Conservation (phyloP, 2,329 filamentous ascomycete genomes). For the Curvularia sp. region DNA sequence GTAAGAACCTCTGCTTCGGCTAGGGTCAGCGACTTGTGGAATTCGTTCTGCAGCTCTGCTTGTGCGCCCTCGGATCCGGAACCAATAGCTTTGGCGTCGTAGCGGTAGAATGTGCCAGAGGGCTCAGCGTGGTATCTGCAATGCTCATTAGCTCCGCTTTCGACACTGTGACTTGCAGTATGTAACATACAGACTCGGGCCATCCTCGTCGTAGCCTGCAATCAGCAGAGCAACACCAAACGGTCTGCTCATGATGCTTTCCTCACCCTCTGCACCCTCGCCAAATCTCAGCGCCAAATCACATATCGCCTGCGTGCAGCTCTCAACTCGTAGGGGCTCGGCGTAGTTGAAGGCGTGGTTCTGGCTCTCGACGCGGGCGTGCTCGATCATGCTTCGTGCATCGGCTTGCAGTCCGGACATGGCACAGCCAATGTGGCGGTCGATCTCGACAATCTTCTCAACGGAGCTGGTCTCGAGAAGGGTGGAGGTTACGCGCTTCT, state of each 20-base stretch:
- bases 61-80: slow-evolving; percentile 97
- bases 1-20: slow-evolving; percentile 92
- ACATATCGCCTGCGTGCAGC: slow-evolving; percentile 98
- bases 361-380: slow-evolving; percentile 96
- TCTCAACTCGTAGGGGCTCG: slow-evolving; percentile 93
- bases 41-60: slow-evolving; percentile 97
- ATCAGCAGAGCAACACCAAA: slow-evolving; percentile 97
- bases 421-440: slow-evolving; percentile 97
- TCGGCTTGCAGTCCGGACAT: slow-evolving; percentile 98
- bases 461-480: slow-evolving; percentile 97
- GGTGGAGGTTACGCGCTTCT: slow-evolving; percentile 98
- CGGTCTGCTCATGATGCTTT: slow-evolving; percentile 97
- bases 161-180: too few species aligned
- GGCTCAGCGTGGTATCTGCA: slow-evolving; percentile 91
- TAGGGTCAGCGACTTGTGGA: slow-evolving; percentile 96
- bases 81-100: slow-evolving; percentile 98
- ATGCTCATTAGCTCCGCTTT: background rate
- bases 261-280: slow-evolving; percentile 95
- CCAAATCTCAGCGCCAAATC: slow-evolving; percentile 95
- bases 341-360: slow-evolving; percentile 98
- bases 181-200: slow-evolving; percentile 76
- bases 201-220: slow-evolving; percentile 96
- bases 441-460: slow-evolving; percentile 99
- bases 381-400: slow-evolving; percentile 96
- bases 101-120: slow-evolving; percentile 97